Evolutionary conservation across 2,329 filamentous ascomycete genomes (phyloP), one percentile per base, ranked within the genome.

Genomic region (Penicillium capsulatum): DNA sequence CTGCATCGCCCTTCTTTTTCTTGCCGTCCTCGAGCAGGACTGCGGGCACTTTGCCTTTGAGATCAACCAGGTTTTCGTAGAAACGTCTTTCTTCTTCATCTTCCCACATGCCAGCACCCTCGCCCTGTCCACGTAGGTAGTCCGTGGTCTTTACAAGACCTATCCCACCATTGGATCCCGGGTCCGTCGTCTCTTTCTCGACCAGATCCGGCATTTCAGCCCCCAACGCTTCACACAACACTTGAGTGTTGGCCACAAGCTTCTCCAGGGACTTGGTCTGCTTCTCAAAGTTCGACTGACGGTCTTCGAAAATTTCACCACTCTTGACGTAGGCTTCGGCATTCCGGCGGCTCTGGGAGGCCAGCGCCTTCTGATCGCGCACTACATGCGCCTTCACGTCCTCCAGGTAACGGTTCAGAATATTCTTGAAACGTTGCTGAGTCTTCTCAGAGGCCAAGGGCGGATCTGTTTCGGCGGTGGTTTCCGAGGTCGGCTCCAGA

Each of bases 261-360:
- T 90, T 89, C 61, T 98, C 92, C 59, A 97, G 88, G 1, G 84
- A 77, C 65, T 97, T 98, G 40, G 90, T 74, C 53, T 92, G 85
- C 64, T 90, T 96, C 63, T 98, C 94, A 53, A 94, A 95, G 59
- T 90, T 97, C 38, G 89, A 80, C 62, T 98, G 92, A 35, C 92
- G 84, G 59, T 98, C 92, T 62, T 98, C 92, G 50, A 98, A 97
- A 4, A 98, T 91, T 61, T 98, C 92, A 2, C 92, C 92, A 26
- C 92, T 97, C 59, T 96, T 96, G 55, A 98, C 91, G 57, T 98
- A 98, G 4, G 91, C 92, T 65, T 98, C 92, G 1, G 92, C 91
- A 66, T 98, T 98, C 53, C 91, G 89, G 48, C 89, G 86, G 38
- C 86, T 88, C 67, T 98, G 92, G 17, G 79, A 81, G 37, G 82